These are phyloP conservation scores for Filobasidium uniguttulatum DNA, from an alignment of 1,284 basidiomycete genomes.

Conservation along the genomic window DNA sequence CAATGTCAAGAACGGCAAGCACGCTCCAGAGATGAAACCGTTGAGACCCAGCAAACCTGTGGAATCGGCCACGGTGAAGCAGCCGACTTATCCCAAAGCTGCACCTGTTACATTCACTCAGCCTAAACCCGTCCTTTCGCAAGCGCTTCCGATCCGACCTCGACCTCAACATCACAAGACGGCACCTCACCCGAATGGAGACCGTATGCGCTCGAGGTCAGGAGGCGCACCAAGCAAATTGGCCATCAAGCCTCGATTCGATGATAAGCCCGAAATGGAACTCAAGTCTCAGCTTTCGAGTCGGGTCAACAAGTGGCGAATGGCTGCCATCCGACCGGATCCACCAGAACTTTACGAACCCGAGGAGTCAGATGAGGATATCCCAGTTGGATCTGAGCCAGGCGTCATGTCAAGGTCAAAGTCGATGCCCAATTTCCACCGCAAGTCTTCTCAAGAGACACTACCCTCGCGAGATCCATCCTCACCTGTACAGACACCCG, in stretches of 20 bases:
- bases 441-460: no score
- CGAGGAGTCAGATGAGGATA: not conserved
- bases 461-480: no score
- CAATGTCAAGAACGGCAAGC: no score
- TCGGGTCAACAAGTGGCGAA: constrained; percentile 12
- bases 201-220: not conserved
- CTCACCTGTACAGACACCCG: not conserved
- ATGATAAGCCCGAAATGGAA: constrained; percentile 14
- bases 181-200: not conserved
- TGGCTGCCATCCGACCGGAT: constrained; percentile 5
- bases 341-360: constrained; percentile 6
- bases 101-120: not conserved
- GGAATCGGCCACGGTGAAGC: not conserved
- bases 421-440: constrained; percentile 1
- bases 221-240: constrained; percentile 2
- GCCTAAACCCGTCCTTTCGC: not conserved
- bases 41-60: not conserved
- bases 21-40: not conserved
- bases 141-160: not conserved
- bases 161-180: not conserved
- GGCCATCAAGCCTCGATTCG: constrained; percentile 10
- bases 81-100: not conserved
- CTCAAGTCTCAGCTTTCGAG: constrained; percentile 11
- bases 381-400: not conserved
- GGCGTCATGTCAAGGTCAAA: not conserved